Evolutionary conservation across 2,329 filamentous ascomycete genomes (phyloP), one percentile per base, ranked within the genome.

Genomic region (Sporothrix globosa): DNA sequence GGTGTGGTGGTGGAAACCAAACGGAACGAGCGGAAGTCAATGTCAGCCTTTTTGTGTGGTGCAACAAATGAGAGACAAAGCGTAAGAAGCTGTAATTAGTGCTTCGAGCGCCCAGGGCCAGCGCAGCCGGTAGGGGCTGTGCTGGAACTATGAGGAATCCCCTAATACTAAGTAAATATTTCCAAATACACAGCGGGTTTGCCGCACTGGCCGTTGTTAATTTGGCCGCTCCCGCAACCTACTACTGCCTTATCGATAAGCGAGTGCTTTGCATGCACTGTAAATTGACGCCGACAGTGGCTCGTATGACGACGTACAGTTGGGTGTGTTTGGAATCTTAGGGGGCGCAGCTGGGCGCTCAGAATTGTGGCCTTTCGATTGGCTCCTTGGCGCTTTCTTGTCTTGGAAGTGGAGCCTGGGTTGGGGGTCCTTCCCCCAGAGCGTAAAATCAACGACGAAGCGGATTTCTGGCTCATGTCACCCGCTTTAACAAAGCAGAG

Each of bases 401-500:
- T 13, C n/a, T 19, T 4, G 14, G 24, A 61, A 65, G 60, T 27
- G 60, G 68, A 39, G 27, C 56, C 46, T 39, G 39, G 58, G 34
- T 34, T 34, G 34, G 34, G 27, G 58, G 58, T 52, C 27, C 63
- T 39, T 52, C 41, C 61, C 61, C 50, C 34, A 34, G 14, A 24
- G 24, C 2, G 9, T n/a, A 34, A 19, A 63, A 5, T 44, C 41
- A 17, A 46, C 39, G 39, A 3, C 17, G 4, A 34, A n/a, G 41
- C 39, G 39, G 39, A 4, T 27, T 63, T 17, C 27, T 52, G 63
- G 41, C 39, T 44, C 30, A 41, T 61, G 65, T 41, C 46, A 50
- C 21, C 65, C 52, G 73, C 77, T 79, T 79, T 76, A 78, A 77
- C 75, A 54, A 75, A 71, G 73, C 67, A 61, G 68, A 46, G 73